A percentile compares a stretch with the other conserved stretches of the same genome.
phyloP scores from a whole-genome alignment of 2,329 filamentous ascomycete species.

The Talaromyces atroroseus region DNA sequence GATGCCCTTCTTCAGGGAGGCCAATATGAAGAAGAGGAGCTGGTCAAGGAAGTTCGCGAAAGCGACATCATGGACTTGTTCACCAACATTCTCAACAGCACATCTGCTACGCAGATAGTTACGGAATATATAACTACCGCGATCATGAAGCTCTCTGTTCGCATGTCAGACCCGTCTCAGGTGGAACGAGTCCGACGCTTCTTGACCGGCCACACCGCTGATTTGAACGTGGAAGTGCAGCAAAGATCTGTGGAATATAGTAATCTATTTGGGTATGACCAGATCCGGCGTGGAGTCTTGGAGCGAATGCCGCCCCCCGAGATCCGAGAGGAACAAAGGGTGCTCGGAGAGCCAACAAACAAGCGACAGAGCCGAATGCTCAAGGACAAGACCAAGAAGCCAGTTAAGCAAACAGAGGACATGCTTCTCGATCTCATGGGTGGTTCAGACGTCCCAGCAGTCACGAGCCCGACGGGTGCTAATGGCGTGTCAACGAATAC shows the following conservation, averaged over 20 bases:
- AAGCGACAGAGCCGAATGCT: conserved; percentile 57
- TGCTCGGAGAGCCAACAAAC: conserved; percentile 72
- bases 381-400: conserved; percentile 69
- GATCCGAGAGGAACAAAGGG: conserved; percentile 90
- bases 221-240: conserved; percentile 91
- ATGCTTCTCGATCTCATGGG: conserved; percentile 90
- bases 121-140: conserved; percentile 96
- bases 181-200: conserved; percentile 78
- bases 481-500: conserved; percentile 62
- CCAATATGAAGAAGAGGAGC: conserved; percentile 88
- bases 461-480: conserved; percentile 46
- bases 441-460: conserved; percentile 58
- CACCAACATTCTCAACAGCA: conserved; percentile 85
- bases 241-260: conserved; percentile 92
- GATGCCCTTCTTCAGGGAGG: conserved; percentile 84
- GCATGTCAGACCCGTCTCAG: conserved; percentile 76
- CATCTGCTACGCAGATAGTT: conserved; percentile 82
- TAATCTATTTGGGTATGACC: conserved; percentile 87
- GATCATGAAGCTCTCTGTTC: conserved; percentile 88
- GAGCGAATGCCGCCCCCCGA: conserved; percentile 98
- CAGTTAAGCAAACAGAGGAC: conserved; percentile 80
- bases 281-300: conserved; percentile 80
- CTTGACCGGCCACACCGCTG: conserved; percentile 71
- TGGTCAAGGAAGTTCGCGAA: conserved; percentile 77
- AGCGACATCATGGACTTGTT: conserved; percentile 92